Evolutionary conservation across 495 filamentous ascomycete genomes (phyloP).

Genomic region (Hypoxylon perforatum): DNA sequence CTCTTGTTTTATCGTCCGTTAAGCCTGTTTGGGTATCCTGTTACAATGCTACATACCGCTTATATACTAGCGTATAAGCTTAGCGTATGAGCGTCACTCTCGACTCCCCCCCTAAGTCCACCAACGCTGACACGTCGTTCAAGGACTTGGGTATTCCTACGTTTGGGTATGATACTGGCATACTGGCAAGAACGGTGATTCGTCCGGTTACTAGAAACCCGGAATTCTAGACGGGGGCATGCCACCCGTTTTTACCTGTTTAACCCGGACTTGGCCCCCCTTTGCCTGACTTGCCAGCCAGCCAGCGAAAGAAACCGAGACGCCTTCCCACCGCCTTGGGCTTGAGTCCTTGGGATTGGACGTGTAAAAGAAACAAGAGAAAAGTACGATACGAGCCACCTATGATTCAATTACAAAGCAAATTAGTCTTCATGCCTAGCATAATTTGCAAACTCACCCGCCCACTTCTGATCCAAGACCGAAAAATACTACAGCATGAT

Average conservation of each 20-base stretch:
- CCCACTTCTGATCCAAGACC: constrained; percentile 2
- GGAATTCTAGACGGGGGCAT: constrained; percentile 12
- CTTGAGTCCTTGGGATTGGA: constrained; percentile 34
- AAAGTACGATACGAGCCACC: constrained; percentile 32
- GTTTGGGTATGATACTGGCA: constrained; percentile 25
- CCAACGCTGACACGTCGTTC: constrained; percentile 2
- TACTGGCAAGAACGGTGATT: constrained; percentile 33
- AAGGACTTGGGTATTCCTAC: constrained; percentile 1
- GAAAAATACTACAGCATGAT: constrained; percentile 21
- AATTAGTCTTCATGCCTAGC: constrained; percentile 15
- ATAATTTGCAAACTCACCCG: background rate
- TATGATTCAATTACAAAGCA: constrained; percentile 26
- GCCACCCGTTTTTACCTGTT: constrained; percentile 31
- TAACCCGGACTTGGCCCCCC: constrained; percentile 14
- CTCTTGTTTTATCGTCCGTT: constrained; percentile 24
- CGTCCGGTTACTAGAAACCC: constrained; percentile 33
- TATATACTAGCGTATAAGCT: constrained; percentile 1
- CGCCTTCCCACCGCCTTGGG: background rate
- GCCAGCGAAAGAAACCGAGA: no score
- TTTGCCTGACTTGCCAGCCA: no score
- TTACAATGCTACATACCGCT: no score
- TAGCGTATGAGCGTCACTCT: no score
- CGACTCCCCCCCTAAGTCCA: background rate
- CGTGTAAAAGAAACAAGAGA: constrained; percentile 5
- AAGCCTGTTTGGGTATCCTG: constrained; percentile 31